Evolutionary conservation across 495 filamentous ascomycete species (phyloP), one percentile per base, ranked within the genome.

Genomic region (Penicilliopsis zonata): DNA sequence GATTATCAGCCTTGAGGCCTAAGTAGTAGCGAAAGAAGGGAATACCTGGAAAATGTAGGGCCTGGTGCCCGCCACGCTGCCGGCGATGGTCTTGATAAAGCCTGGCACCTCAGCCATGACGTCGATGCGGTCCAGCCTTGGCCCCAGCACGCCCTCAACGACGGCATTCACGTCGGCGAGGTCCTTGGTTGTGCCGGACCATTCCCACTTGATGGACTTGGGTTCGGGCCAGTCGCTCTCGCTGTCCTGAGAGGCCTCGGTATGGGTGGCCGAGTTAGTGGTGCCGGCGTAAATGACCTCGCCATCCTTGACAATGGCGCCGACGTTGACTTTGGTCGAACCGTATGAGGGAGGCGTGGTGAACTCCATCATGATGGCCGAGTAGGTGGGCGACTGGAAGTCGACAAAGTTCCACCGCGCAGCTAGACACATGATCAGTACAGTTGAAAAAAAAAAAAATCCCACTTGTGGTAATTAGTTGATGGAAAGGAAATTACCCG

Each of bases 311-410:
- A 73, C 72, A 29, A 98, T 69, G 32, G 76, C 83, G 31, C 85
- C 80, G 16, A 95, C 82, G 37, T 71, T 84, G 28, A 98, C 87
- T 15, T 67, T 63, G n/a, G 86, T 92, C 17, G 77, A 76, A 18
- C 86, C 90, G 44, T 98, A 98, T 4, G 87, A 94, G 5, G 82
- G 76, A n/a, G 90, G 90, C 1, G 90, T 98, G 14, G 77, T 93
- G 57, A 69, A 98, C 55, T 96, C 81, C 90, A 98, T 98, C 72
- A 95, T 70, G 35, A 90, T 52, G 16, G 86, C 88, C 9, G 86
- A 86, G 57, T 80, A 80, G 4, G 65, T 84, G 6, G 84, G 82
- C 3, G 80, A 78, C 51, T 95, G 86, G 65, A 94, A 96, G 57
- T 86, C 76, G 52, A 73, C 58, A 54, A 95, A 96, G 52, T 87